These are phyloP conservation scores for Herpetomonas tarakana DNA, from an alignment of 208 protist genomes.

Conservation along the genomic window DNA sequence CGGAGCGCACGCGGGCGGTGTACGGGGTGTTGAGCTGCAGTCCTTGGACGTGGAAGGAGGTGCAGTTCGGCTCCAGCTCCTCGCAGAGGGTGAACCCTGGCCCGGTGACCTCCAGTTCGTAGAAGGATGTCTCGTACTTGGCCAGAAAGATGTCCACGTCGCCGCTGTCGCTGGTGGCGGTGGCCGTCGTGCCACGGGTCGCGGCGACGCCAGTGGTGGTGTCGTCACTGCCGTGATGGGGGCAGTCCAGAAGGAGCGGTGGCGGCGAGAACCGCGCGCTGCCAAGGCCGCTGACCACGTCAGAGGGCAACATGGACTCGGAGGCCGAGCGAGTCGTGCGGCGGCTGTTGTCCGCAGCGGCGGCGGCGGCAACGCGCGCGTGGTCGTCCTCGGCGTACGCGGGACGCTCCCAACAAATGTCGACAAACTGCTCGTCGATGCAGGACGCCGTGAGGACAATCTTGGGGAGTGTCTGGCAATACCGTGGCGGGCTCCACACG, in stretches of 20 bases:
- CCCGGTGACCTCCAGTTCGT: conserved; percentile 60
- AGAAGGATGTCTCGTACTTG: conserved; percentile 32
- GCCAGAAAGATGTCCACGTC: conserved; percentile 36
- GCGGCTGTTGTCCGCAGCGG: background rate
- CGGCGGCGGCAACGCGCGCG: background rate
- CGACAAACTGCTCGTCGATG: conserved; percentile 77
- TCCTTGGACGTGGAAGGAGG: conserved; percentile 36
- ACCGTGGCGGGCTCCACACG: conserved; percentile 63
- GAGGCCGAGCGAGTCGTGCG: background rate
- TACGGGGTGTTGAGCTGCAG: conserved; percentile 65
- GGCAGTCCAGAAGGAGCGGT: too few relatives aligned
- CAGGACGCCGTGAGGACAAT: conserved; percentile 32
- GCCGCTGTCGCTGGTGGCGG: background rate
- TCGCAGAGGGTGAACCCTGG: conserved; percentile 22
- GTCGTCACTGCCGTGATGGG: background rate
- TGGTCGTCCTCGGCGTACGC: background rate
- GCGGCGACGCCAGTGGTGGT: conserved; percentile 2
- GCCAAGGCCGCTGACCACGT: background rate
- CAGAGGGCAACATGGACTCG: background rate
- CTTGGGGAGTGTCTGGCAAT: conserved; percentile 71
- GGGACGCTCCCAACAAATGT: conserved; percentile 54
- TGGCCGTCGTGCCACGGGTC: conserved; percentile 2
- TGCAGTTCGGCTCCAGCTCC: conserved; percentile 20
- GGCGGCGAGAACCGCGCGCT: background rate
- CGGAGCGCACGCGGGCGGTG: conserved; percentile 51